Percentiles rank a stretch among this genome's conserved stretches.
These are phyloP conservation scores for Tetrahymena thermophila DNA, from an alignment of 73 alveolate genomes.

Conservation along the genomic window DNA sequence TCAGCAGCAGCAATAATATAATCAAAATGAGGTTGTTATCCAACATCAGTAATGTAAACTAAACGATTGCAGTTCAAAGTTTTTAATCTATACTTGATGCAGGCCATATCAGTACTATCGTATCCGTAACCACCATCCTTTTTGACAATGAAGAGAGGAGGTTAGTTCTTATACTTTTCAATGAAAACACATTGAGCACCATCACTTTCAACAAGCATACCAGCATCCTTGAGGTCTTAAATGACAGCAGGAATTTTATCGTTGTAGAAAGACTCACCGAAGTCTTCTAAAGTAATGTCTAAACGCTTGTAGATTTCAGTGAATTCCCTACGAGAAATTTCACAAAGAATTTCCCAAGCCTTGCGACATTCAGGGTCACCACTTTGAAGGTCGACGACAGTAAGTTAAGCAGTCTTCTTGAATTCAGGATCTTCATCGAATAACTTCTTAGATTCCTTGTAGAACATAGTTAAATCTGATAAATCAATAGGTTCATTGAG, in stretches of 20 bases:
- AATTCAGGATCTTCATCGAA: conserved; percentile 93
- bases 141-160: conserved; percentile 90
- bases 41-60: conserved; percentile 93
- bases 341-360: conserved; percentile 97
- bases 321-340: conserved; percentile 85
- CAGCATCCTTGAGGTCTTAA: conserved; percentile 75
- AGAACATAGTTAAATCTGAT: conserved; percentile 87
- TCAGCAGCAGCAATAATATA: conserved; percentile 93
- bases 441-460: conserved; percentile 87
- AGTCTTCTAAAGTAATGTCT: conserved; percentile 71
- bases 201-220: conserved; percentile 65
- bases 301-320: conserved; percentile 85
- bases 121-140: conserved; percentile 99
- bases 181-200: conserved; percentile 88
- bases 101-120: conserved; percentile 98
- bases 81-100: conserved; percentile 78
- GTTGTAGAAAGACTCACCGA: conserved; percentile 97
- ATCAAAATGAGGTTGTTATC: conserved; percentile 94
- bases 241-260: conserved; percentile 79
- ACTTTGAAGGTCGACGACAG: conserved; percentile 92
- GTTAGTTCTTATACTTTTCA: conserved; percentile 51
- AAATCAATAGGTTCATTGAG: conserved; percentile 76
- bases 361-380: conserved; percentile 81
- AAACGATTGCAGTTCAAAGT: conserved; percentile 74
- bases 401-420: conserved; percentile 79